Base-by-base conservation (phyloP, 2,329 filamentous ascomycete species). In the Clarireedia hainanense region DNA sequence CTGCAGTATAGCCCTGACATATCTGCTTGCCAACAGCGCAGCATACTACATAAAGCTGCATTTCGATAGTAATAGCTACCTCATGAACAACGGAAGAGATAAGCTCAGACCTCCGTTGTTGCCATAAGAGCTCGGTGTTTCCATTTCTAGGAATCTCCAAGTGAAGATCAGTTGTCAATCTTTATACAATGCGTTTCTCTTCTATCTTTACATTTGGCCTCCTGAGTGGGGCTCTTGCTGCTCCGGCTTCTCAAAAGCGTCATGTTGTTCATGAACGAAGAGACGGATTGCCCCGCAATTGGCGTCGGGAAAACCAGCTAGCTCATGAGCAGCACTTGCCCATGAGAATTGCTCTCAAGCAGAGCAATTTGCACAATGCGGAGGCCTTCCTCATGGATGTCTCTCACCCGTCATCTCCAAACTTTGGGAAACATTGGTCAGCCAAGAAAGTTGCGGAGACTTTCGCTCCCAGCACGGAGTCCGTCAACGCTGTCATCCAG, bases 351-450 rank as follows among this genome's bases (percentile, higher is more conserved):
- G 75, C 73, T 5, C 67, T 77, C 50, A 68, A 70, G 34, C 75
- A 77, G 61, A 68, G 66, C 20, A 76, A 76, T 57, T 66, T 78
- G 17, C 66, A 77, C 40, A 68, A 67, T 47, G 74, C 69, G 9
- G 73, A 76, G 49, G 70, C 71, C 45, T 72, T 71, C 45, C 65
- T 77, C 15, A 64, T 72, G 42, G 71, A 74, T 26, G 73, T 77
- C 23, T 62, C 61, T 6, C 50, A 62, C 10, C 60, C 47, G 23
- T 60, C 59, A 4, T 76, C 73, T 47, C 40, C 52, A 30, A 57
- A 57, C 36, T 57, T 39, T 26, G 52, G 52, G 15, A 55, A 57
- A 3, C 56, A 57, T 34, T 57, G 56, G 37, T 51, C 27, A 26
- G 48, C 47, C 7, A 56, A 43, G 36, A 34, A 58, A 26, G 53